Percentiles rank a stretch among this genome's conserved stretches.
phyloP scores from a whole-genome alignment of 768 basidiomycete genomes.

The Hemileccinum rubropunctum region DNA sequence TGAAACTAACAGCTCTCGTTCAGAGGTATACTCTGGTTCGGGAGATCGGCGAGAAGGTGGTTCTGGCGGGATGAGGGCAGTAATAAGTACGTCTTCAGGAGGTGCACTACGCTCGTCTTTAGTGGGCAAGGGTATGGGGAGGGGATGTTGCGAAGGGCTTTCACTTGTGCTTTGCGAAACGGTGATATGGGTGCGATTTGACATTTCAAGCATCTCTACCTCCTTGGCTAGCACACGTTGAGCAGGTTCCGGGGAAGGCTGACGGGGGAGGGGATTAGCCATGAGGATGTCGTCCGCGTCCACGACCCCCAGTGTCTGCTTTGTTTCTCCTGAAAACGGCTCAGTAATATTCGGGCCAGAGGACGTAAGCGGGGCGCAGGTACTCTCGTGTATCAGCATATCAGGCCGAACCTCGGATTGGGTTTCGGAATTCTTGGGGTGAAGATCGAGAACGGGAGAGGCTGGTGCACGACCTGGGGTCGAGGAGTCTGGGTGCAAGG shows the following conservation, averaged over 20 bases:
- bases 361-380: background rate
- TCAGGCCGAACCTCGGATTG: background rate
- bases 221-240: slow-evolving; percentile 1
- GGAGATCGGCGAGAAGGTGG: slow-evolving; percentile 8
- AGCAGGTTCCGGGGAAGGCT: slow-evolving; percentile 3
- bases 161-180: slow-evolving; percentile 4
- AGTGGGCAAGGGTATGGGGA: background rate
- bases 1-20: slow-evolving; percentile 3
- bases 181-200: background rate
- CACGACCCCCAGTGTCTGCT: background rate
- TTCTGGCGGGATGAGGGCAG: slow-evolving; percentile 2
- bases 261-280: background rate
- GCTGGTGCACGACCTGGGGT: background rate
- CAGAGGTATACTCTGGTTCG: slow-evolving; percentile 1
- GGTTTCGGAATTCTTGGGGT: slow-evolving; percentile 1
- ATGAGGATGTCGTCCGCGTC: background rate
- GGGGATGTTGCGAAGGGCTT: slow-evolving; percentile 16
- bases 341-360: slow-evolving; percentile 2
- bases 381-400: background rate
- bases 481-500: background rate
- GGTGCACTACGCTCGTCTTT: slow-evolving; percentile 4
- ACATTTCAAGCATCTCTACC: background rate
- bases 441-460: slow-evolving; percentile 8
- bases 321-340: background rate
- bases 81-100: background rate